A percentile compares a stretch with the other conserved stretches of the same genome.
Conservation (phyloP, 495 filamentous ascomycete genomes). For the Penicillium steckii region DNA sequence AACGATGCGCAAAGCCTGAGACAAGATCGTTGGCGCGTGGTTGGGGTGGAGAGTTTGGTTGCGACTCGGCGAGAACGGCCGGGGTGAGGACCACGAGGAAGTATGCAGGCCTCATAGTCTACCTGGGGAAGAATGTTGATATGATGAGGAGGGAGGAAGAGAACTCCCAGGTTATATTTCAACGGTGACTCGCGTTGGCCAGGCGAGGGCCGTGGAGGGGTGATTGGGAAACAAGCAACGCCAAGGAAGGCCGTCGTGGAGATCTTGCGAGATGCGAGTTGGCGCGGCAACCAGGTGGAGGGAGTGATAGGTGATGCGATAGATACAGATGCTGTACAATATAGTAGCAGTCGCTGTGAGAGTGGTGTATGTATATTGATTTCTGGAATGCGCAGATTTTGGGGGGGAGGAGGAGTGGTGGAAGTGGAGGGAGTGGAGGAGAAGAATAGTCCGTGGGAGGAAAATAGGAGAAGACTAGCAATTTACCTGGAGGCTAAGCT, state of each 20-base stretch:
- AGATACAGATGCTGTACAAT: not conserved
- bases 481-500: no score
- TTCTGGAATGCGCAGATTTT: not conserved
- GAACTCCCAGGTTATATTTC: no score
- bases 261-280: conserved; percentile 16
- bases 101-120: conserved; percentile 35
- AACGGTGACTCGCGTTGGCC: not conserved
- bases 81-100: conserved; percentile 35
- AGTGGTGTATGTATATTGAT: not conserved
- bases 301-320: not conserved
- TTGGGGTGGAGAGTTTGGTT: no score
- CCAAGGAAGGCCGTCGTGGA: conserved; percentile 26
- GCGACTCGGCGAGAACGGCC: conserved; percentile 29
- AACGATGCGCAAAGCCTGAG: conserved; percentile 24
- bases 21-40: conserved; percentile 19
- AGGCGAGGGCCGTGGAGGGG: not conserved
- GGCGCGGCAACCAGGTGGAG: conserved; percentile 25
- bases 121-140: not conserved
- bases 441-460: not conserved
- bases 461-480: not conserved
- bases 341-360: not conserved
- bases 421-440: not conserved
- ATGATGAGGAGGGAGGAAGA: no score
- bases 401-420: not conserved
- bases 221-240: conserved; percentile 27